Evolutionary conservation across 768 basidiomycete species (phyloP), one percentile per base, ranked within the genome.

Genomic region (Rhizopogon vinicolor): DNA sequence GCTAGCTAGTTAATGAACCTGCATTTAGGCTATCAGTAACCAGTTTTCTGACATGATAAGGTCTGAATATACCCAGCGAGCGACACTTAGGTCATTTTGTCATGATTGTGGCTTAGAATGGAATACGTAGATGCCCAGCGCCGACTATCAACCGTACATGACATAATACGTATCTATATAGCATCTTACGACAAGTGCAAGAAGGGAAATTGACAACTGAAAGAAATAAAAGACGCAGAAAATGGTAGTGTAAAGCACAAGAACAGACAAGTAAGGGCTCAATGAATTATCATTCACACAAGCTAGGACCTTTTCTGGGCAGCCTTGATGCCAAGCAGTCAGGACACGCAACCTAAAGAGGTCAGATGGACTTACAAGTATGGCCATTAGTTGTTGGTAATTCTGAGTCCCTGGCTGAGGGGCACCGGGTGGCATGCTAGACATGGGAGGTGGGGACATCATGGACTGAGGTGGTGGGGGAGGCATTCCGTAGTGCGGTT

Each of bases 331-430:
- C 9, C 1, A 7, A 37, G 41, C 7, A 16, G 25, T 59, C 31
- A 65, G 31, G 5, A 33, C 1, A 7, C 22, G 7, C n/a, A 22
- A 50, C 8, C 1, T 39, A 2, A 12, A n/a, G 5, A 53, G 14
- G 40, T 6, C 8, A 13, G 3, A 18, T n/a, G 48, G 13, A 68
- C 82, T 71, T 57, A 88, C 87, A 59, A 86, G 72, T 63, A 82
- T 89, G 16, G 82, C 79, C 83, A 89, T 86, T 43, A 89, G 68
- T 61, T 87, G 83, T 60, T 85, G 83, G 60, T 84, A 86, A 46
- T 72, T 75, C 0, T 70, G 70, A 16, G 66, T 67, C 3, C 78
- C 78, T 1, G 75, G 69, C 53, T 78, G 75, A 10, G 73, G 68
- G 29, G 68, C 71, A 41, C 78, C 70, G 12, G 76, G 73, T 39